These are phyloP conservation scores for Plasmodium gonderi DNA, from an alignment of 169 alveolate species.

Conservation along the genomic window DNA sequence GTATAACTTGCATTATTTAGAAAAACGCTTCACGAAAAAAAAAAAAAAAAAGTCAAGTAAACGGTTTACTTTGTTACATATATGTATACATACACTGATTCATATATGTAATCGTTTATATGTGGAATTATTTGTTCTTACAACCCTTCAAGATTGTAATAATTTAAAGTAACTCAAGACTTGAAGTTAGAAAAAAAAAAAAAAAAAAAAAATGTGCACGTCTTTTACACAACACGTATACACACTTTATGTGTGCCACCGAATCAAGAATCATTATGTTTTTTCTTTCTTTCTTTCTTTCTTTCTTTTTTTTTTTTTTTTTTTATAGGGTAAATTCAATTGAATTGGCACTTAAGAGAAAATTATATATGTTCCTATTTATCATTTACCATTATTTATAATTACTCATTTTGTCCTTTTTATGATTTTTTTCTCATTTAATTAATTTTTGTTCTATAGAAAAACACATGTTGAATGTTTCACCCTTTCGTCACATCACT, in stretches of 20 bases:
- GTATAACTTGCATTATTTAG: neutral
- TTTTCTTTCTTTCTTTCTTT: neutral
- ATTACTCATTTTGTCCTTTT: neutral
- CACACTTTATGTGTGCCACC: neutral
- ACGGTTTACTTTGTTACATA: neutral
- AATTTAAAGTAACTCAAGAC: neutral
- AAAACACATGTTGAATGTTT: neutral
- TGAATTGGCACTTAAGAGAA: slow-evolving; percentile 12
- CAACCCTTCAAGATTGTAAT: neutral
- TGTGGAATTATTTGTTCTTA: neutral
- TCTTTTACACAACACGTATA: neutral
- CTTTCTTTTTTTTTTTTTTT: neutral
- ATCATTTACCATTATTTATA: neutral
- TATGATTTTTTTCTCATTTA: no score
- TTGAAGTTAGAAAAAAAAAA: neutral
- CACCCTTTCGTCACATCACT: neutral
- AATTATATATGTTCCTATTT: slow-evolving; percentile 4
- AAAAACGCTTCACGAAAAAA: neutral
- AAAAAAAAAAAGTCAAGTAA: slow-evolving; percentile 1
- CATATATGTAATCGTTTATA: neutral
- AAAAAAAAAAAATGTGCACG: slow-evolving; percentile 1
- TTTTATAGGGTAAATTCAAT: slow-evolving; percentile 12
- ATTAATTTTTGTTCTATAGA: no score
- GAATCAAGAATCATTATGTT: neutral
- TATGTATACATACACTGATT: neutral